phyloP scores from a whole-genome alignment of 2,329 filamentous ascomycete genomes.

The Aureobasidium subglaciale region DNA sequence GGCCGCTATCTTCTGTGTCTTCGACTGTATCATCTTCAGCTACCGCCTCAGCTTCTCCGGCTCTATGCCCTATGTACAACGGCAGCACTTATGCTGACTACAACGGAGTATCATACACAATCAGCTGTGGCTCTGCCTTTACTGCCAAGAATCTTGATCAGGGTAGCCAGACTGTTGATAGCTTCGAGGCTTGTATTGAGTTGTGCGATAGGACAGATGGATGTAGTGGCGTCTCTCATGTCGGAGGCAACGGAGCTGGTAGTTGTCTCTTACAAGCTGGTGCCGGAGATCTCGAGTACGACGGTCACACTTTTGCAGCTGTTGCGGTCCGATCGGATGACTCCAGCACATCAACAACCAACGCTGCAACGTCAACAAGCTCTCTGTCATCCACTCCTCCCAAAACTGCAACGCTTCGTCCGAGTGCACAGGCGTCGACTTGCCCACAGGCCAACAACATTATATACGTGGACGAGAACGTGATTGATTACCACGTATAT shows the following conservation, averaged over 20 bases:
- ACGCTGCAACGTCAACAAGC: background rate
- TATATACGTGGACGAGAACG: slow-evolving; percentile 15
- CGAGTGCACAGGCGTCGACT: slow-evolving; percentile 5
- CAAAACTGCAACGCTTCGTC: background rate
- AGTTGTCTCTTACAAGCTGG: slow-evolving; percentile 19
- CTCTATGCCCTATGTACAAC: slow-evolving; percentile 18
- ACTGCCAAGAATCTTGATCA: background rate
- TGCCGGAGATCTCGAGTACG: slow-evolving; percentile 10
- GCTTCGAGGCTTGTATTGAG: slow-evolving; percentile 20
- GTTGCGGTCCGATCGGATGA: background rate
- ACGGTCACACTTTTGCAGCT: slow-evolving; percentile 17
- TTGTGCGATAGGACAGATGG: slow-evolving; percentile 16
- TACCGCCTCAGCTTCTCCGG: slow-evolving; percentile 10
- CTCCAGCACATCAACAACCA: background rate
- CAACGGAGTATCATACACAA: slow-evolving; percentile 14
- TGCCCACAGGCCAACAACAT: slow-evolving; percentile 14
- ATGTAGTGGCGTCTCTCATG: slow-evolving; percentile 18
- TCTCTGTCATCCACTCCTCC: slow-evolving; percentile 12
- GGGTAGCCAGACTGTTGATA: background rate
- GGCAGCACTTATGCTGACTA: slow-evolving; percentile 16
- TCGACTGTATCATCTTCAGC: slow-evolving; percentile 16
- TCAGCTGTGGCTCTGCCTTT: slow-evolving; percentile 17
- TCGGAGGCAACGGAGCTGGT: slow-evolving; percentile 21
- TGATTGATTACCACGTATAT: slow-evolving; percentile 18
- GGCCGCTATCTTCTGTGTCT: slow-evolving; percentile 22